Conservation (phyloP, 352 stramenopile species). For the Pythium plurisporium region DNA sequence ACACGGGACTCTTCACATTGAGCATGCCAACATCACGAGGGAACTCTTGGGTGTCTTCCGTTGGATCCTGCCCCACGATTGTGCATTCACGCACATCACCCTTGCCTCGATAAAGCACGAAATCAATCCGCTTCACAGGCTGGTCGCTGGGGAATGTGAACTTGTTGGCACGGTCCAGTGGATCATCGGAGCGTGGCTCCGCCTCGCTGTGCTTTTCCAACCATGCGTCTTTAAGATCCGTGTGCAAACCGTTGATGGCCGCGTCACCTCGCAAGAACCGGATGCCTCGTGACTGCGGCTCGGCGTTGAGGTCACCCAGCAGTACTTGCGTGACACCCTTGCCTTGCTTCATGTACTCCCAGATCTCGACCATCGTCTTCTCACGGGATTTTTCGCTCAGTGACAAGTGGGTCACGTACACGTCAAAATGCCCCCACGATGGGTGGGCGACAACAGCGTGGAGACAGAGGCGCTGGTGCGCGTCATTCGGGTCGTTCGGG, state of each 20-base stretch:
- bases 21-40: slow-evolving; percentile 75
- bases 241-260: slow-evolving; percentile 41
- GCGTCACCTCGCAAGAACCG: slow-evolving; percentile 68
- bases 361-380: slow-evolving; percentile 77
- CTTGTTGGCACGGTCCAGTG: slow-evolving; percentile 35
- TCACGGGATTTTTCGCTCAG: slow-evolving; percentile 70
- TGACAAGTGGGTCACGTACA: slow-evolving; percentile 86
- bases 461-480: slow-evolving; percentile 80
- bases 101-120: slow-evolving; percentile 70
- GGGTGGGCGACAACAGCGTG: slow-evolving; percentile 70
- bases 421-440: slow-evolving; percentile 62
- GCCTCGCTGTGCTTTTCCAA: slow-evolving; percentile 59
- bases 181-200: slow-evolving; percentile 42
- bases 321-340: slow-evolving; percentile 68
- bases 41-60: slow-evolving; percentile 49
- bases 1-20: slow-evolving; percentile 66
- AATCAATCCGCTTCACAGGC: slow-evolving; percentile 86
- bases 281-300: slow-evolving; percentile 78
- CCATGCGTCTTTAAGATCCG: slow-evolving; percentile 79
- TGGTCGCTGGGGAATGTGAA: slow-evolving; percentile 87
- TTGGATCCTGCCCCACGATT: slow-evolving; percentile 73
- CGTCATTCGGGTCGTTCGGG: slow-evolving; percentile 79
- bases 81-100: slow-evolving; percentile 58
- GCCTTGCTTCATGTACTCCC: slow-evolving; percentile 68
- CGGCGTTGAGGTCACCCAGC: slow-evolving; percentile 82